Percentiles rank a stretch among this genome's conserved stretches.
Evolutionary conservation across 2,329 filamentous ascomycete species (phyloP).

Genomic region (Penicillium sp.): DNA sequence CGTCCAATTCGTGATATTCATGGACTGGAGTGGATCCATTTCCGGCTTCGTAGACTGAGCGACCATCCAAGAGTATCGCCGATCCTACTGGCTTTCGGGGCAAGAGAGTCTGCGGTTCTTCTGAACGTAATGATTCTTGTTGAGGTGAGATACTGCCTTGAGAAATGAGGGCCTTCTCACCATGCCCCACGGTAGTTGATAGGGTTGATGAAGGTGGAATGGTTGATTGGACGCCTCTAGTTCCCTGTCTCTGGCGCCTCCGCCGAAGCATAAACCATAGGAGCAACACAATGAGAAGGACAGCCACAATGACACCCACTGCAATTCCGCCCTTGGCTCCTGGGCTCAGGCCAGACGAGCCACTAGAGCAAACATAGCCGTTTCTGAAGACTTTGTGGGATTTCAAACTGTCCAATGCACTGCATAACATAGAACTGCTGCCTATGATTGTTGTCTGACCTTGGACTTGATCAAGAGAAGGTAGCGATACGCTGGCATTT

Average conservation of each 20-base stretch:
- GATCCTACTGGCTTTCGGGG: slow-evolving; percentile 17
- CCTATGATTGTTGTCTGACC: slow-evolving; percentile 24
- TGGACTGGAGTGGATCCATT: slow-evolving; percentile 10
- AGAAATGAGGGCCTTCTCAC: slow-evolving; percentile 8
- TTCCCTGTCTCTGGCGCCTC: slow-evolving; percentile 10
- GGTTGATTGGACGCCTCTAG: background rate
- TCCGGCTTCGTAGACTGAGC: slow-evolving; percentile 18
- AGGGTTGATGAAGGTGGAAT: background rate
- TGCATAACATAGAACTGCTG: slow-evolving; percentile 24
- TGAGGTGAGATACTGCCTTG: background rate
- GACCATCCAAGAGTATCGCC: slow-evolving; percentile 14
- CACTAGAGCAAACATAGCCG: slow-evolving; percentile 21
- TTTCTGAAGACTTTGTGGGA: slow-evolving; percentile 17
- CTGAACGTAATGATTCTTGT: background rate
- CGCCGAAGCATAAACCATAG: slow-evolving; percentile 21
- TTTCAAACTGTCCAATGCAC: slow-evolving; percentile 13
- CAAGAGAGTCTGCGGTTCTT: slow-evolving; percentile 2
- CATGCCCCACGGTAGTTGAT: background rate
- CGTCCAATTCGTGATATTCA: slow-evolving; percentile 20
- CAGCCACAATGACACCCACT: slow-evolving; percentile 42
- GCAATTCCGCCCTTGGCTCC: slow-evolving; percentile 34
- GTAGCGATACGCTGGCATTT: slow-evolving; percentile 23
- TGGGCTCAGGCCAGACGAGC: slow-evolving; percentile 18
- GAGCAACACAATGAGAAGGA: slow-evolving; percentile 17
- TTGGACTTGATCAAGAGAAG: slow-evolving; percentile 24